Conservation (phyloP, 495 filamentous ascomycete genomes). For the Sporormia fimetaria region DNA sequence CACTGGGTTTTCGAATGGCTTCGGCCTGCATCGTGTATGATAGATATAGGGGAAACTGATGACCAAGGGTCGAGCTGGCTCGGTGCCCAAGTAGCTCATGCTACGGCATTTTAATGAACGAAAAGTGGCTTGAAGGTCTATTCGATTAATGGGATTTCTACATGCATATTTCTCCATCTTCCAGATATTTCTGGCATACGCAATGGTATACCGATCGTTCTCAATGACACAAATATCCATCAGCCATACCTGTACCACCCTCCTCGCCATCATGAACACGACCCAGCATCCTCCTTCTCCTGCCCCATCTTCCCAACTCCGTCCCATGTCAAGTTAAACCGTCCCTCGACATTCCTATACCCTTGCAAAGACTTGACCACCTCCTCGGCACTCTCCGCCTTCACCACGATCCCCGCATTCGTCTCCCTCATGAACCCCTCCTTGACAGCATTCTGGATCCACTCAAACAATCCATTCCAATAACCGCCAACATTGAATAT, state of each 20-base stretch:
- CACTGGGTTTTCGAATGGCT: not conserved
- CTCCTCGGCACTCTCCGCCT: conserved; percentile 60
- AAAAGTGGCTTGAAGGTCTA: not conserved
- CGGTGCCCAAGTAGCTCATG: no score
- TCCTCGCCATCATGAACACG: not conserved
- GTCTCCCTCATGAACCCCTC: conserved; percentile 60
- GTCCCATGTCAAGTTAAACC: conserved; percentile 74
- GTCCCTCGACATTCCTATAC: conserved; percentile 61
- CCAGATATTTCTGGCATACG: no score
- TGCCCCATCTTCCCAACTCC: no score
- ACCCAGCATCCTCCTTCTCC: conserved; percentile 5
- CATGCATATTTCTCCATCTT: not conserved
- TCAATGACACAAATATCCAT: no score
- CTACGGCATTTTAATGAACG: no score
- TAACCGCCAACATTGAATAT: conserved; percentile 81
- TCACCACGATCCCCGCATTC: conserved; percentile 64
- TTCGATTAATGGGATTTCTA: not conserved
- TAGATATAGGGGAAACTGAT: not conserved
- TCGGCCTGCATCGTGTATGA: not conserved
- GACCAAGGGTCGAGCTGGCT: not conserved
- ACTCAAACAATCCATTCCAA: conserved; percentile 73
- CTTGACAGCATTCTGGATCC: conserved; percentile 68
- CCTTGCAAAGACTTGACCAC: conserved; percentile 56
- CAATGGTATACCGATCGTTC: no score
- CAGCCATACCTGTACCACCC: not conserved